Conservation (phyloP, 441 rosid species). For the Erodium trifolium region DNA sequence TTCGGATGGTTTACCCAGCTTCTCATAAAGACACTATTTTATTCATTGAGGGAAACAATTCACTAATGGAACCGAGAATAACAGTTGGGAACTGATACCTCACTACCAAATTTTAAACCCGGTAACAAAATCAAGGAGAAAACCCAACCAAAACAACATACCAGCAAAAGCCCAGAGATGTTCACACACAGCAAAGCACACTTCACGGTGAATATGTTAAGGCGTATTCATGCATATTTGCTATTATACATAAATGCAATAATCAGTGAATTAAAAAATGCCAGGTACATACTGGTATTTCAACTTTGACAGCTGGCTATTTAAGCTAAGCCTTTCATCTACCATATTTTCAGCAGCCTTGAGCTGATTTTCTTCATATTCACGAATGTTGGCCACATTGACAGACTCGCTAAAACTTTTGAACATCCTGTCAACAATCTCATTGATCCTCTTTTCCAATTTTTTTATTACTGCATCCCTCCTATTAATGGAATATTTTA, state of each 20-base stretch:
- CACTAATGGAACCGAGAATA: neutral
- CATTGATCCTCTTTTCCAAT: conserved; percentile 87
- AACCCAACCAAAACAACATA: neutral
- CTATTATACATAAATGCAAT: conserved; percentile 1
- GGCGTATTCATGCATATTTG: neutral
- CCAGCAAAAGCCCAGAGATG: neutral
- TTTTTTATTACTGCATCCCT: conserved; percentile 59
- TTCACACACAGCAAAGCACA: neutral
- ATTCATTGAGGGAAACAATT: neutral
- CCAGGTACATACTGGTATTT: conserved; percentile 83
- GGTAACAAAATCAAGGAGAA: neutral
- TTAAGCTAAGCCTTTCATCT: conserved; percentile 85
- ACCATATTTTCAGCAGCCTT: conserved; percentile 86
- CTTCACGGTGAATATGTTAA: neutral
- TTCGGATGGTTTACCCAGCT: neutral
- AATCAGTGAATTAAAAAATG: conserved; percentile 8
- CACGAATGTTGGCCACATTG: conserved; percentile 91
- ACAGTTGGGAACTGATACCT: neutral
- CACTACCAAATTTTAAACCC: neutral
- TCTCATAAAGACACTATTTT: neutral
- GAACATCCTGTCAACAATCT: conserved; percentile 74
- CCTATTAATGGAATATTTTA: conserved; percentile 52
- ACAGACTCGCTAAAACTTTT: conserved; percentile 72
- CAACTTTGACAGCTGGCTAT: conserved; percentile 90
- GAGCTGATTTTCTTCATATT: conserved; percentile 94